Evolutionary conservation across 768 basidiomycete genomes (phyloP).

Genomic region (Collybiopsis confluens): DNA sequence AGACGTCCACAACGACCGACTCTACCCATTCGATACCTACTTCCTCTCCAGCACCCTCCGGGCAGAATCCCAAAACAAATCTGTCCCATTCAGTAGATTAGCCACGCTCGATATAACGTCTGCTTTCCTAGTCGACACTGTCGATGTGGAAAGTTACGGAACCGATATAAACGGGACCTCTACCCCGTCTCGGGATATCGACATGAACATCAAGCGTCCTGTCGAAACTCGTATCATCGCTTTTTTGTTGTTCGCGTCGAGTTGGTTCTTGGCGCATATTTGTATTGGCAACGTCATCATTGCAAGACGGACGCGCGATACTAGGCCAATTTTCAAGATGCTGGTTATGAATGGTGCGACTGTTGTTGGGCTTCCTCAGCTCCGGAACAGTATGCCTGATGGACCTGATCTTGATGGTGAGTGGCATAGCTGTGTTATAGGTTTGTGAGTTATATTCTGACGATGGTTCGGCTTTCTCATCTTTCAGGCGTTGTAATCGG

Average conservation of each 20-base stretch:
- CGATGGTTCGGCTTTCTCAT: no score
- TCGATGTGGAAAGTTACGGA: slow-evolving; percentile 35
- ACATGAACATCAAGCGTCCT: slow-evolving; percentile 41
- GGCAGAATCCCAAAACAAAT: slow-evolving; percentile 28
- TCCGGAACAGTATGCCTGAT: slow-evolving; percentile 55
- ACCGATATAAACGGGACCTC: slow-evolving; percentile 15
- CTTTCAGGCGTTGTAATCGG: slow-evolving; percentile 43
- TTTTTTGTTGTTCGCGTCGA: slow-evolving; percentile 41
- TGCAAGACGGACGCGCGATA: slow-evolving; percentile 29
- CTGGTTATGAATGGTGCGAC: slow-evolving; percentile 36
- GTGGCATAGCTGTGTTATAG: no score
- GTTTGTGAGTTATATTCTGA: no score
- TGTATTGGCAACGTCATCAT: slow-evolving; percentile 42
- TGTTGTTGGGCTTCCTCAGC: slow-evolving; percentile 42
- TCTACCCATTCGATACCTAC: slow-evolving; percentile 59
- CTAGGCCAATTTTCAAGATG: slow-evolving; percentile 30
- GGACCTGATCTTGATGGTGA: slow-evolving; percentile 46
- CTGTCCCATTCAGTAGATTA: slow-evolving; percentile 39
- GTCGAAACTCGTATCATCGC: slow-evolving; percentile 39
- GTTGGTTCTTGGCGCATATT: slow-evolving; percentile 54
- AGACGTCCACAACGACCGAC: slow-evolving; percentile 47
- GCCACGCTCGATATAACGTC: slow-evolving; percentile 40
- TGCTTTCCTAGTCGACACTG: slow-evolving; percentile 39
- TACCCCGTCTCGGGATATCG: slow-evolving; percentile 36
- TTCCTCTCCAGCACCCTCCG: slow-evolving; percentile 44